Base-by-base conservation (phyloP, 1,284 basidiomycete genomes). In the Austropuccinia psidii region DNA sequence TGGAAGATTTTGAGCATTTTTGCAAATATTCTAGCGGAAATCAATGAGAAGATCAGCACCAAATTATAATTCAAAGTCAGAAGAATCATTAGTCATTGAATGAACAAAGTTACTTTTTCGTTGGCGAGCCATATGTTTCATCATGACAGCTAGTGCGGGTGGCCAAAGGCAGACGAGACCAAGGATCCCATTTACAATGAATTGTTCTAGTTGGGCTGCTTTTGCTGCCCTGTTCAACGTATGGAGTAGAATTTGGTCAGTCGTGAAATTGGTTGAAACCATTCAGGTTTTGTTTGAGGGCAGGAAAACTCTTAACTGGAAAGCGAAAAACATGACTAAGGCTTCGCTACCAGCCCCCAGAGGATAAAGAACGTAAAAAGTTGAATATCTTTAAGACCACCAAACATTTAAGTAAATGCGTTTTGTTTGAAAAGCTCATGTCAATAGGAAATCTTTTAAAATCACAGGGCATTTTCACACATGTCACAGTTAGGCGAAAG, bases 361-460 rank as follows among this genome's bases (percentile, higher is more conserved):
- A 2, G 91, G 93, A 83, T 98, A 98, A 33, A 98, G 86, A 58
- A 93, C 77, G 81, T 90, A 93, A 83, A 98, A 98, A 6, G 91
- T 87, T 33, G 93, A 91, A 85, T 98, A 98, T 68, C 93, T 57
- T n/a, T n/a, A n/a, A n/a, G n/a, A n/a, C n/a, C n/a, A n/a, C n/a
- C n/a, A n/a, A n/a, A 81, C 55, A 29, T 11, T 13, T 67, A 41
- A 54, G 50, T 13, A 45, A 45, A n/a, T n/a, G n/a, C n/a, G n/a
- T n/a, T n/a, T n/a, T n/a, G n/a, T n/a, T n/a, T n/a, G n/a, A n/a
- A n/a, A n/a, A 57, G 52, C 27, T 13, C 19, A 1, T 9, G n/a
- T 4, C 19, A 24, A 6, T 1, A n/a, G n/a, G n/a, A n/a, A n/a
- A n/a, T n/a, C n/a, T n/a, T n/a, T n/a, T n/a, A n/a, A n/a, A n/a